Base-by-base conservation (phyloP, 2,329 filamentous ascomycete species). In the Blastomyces emzantsi region DNA sequence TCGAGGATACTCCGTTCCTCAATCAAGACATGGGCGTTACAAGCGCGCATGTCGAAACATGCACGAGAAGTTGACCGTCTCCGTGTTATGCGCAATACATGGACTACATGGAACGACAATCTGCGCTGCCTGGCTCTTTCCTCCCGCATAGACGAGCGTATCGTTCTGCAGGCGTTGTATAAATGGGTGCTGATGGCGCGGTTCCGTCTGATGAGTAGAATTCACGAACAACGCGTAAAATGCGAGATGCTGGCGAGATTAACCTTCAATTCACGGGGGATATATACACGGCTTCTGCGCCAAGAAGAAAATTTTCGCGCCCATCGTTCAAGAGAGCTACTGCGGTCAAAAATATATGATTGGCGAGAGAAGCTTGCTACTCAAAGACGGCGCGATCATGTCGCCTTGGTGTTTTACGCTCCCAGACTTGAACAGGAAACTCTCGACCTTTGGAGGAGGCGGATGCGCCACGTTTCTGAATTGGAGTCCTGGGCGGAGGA, bases 21-120 rank as follows among this genome's bases (percentile, higher is more conserved):
- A 15, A 78, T 86, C 43, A 70, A 71, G 9, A 73, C 76, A 22
- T 87, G 85, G 85, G 75, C 77, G 17, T 72, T 76, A 30, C 79
- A 77, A 58, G 66, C 76, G 59, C 71, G 74, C 49, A 75, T 80
- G 67, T 75, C 79, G 43, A 75, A 74, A 57, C 75, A 80, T 67
- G 85, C 85, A 22, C 73, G 75, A 28, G 73, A 78, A 60, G 74
- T 83, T 41, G 79, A 87, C 69, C 79, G 76, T 13, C 71, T 77
- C 67, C 81, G 84, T 56, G 71, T 87, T 36, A 69, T 86, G 60
- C 80, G 80, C 60, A 85, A 84, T 70, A 78, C 82, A 3, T 85
- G 83, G 77, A 85, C 80, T 1, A 75, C 77, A 13, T 88, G 86
- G 86, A 87, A 87, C 66, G 83, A 87, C 68, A 76, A 76, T 19